Conservation (phyloP, 139 green algal genomes). For the Chlorella sp. region DNA sequence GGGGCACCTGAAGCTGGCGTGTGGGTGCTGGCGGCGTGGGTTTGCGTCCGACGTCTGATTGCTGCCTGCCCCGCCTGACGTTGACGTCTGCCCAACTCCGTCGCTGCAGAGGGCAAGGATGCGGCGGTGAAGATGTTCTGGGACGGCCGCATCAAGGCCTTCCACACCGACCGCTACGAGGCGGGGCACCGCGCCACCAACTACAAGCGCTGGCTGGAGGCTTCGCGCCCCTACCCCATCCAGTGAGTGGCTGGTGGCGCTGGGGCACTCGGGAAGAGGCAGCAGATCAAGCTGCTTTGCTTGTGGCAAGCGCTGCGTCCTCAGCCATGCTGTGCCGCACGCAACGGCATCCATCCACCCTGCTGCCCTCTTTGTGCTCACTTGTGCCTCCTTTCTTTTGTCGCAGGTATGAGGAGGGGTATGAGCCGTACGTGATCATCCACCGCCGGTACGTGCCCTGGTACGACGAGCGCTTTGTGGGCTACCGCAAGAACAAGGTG, state of each 20-base stretch:
- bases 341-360: neutral
- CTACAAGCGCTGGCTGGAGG: constrained; percentile 49
- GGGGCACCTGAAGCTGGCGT: too few species aligned
- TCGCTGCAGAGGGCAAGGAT: constrained; percentile 37
- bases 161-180: constrained; percentile 54
- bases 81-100: neutral
- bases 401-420: constrained; percentile 51
- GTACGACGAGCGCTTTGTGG: constrained; percentile 55
- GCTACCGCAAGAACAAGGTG: constrained; percentile 61
- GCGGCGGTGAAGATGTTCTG: constrained; percentile 46
- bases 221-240: constrained; percentile 42
- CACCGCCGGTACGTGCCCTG: constrained; percentile 45
- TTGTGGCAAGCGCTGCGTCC: neutral
- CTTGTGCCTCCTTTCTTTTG: too few species aligned
- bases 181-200: constrained; percentile 51
- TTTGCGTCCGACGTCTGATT: neutral
- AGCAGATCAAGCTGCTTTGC: neutral
- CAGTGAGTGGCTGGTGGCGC: neutral
- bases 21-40: neutral
- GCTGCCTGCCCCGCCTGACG: neutral
- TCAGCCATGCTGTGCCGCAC: neutral
- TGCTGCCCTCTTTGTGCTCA: neutral
- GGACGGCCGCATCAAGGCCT: constrained; percentile 52
- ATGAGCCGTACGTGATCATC: constrained; percentile 52
- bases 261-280: neutral